phyloP scores from a whole-genome alignment of 2,329 filamentous ascomycete species.

The Phialocephala subalpina region DNA sequence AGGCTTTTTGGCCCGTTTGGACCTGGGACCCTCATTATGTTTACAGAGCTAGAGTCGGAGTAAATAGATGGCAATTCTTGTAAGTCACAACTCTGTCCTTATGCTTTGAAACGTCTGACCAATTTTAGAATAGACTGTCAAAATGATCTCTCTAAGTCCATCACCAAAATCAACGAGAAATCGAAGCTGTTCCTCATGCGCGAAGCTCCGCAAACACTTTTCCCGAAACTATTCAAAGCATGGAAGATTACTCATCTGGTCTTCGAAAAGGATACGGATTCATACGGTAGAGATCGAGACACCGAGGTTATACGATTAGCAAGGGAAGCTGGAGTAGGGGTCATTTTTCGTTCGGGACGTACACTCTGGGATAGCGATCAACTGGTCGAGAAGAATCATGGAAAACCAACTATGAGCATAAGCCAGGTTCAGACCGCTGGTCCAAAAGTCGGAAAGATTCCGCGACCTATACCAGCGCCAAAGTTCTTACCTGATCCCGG shows the following conservation, averaged over 20 bases:
- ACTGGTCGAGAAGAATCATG: constrained; percentile 69
- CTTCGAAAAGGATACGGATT: constrained; percentile 81
- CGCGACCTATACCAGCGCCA: constrained; percentile 67
- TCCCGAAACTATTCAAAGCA: constrained; percentile 75
- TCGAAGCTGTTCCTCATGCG: constrained; percentile 77
- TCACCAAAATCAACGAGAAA: constrained; percentile 73
- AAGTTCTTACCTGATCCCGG: constrained; percentile 69
- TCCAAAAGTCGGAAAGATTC: constrained; percentile 67
- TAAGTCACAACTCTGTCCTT: constrained; percentile 39
- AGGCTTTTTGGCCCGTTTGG: constrained; percentile 77
- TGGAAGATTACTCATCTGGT: constrained; percentile 81
- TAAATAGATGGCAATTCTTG: constrained; percentile 80
- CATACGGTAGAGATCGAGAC: constrained; percentile 73
- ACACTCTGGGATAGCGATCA: constrained; percentile 80
- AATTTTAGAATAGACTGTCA: constrained; percentile 72
- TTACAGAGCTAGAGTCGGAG: constrained; percentile 72
- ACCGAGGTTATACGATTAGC: constrained; percentile 65
- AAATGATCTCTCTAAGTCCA: constrained; percentile 70
- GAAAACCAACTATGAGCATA: constrained; percentile 79
- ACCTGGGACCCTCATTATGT: constrained; percentile 86
- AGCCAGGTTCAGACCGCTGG: constrained; percentile 70
- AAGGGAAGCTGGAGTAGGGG: constrained; percentile 69
- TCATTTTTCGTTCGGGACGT: constrained; percentile 69
- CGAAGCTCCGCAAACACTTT: constrained; percentile 74
- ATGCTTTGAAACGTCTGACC: constrained; percentile 7